These are phyloP conservation scores for Ustilago vetiveriae DNA, from an alignment of 1,284 basidiomycete species.

Conservation along the genomic window DNA sequence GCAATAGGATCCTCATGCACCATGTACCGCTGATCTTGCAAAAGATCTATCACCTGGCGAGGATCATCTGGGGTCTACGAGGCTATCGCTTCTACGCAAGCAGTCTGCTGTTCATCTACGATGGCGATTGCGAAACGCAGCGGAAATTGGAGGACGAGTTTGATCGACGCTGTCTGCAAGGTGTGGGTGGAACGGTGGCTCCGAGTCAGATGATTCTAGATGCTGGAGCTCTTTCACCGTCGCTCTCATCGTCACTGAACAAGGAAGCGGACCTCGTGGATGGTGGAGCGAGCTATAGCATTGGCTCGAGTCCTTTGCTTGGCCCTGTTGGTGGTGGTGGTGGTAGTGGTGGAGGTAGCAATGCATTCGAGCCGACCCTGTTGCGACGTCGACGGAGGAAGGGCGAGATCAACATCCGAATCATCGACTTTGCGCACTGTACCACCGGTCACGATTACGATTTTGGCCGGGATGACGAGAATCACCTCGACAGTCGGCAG, in stretches of 20 bases:
- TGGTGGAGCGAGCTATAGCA: constrained; percentile 40
- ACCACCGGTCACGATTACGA: constrained; percentile 93
- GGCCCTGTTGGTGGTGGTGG: constrained; percentile 20
- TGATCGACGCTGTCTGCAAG: constrained; percentile 37
- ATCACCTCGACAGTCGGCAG: no score
- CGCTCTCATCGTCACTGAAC: constrained; percentile 6
- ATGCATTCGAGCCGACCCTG: constrained; percentile 8
- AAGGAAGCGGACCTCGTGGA: constrained; percentile 27
- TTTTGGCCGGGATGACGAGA: constrained; percentile 64
- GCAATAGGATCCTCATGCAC: constrained; percentile 82
- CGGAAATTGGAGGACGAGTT: constrained; percentile 69
- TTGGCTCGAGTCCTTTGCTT: constrained; percentile 42
- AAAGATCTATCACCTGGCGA: constrained; percentile 92
- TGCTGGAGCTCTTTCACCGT: background rate
- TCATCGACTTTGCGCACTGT: constrained; percentile 99
- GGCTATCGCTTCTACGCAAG: constrained; percentile 98
- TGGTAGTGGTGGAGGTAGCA: no score
- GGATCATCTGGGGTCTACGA: constrained; percentile 84
- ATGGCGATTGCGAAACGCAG: constrained; percentile 89
- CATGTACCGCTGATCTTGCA: constrained; percentile 91
- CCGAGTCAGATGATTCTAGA: constrained; percentile 30
- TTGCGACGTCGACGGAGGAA: constrained; percentile 65
- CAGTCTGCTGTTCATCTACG: constrained; percentile 95
- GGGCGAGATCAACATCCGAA: constrained; percentile 91
- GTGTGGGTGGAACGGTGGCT: constrained; percentile 37